These are phyloP conservation scores for Leptographium radiaticola DNA, from an alignment of 2,329 filamentous ascomycete species.

Conservation along the genomic window DNA sequence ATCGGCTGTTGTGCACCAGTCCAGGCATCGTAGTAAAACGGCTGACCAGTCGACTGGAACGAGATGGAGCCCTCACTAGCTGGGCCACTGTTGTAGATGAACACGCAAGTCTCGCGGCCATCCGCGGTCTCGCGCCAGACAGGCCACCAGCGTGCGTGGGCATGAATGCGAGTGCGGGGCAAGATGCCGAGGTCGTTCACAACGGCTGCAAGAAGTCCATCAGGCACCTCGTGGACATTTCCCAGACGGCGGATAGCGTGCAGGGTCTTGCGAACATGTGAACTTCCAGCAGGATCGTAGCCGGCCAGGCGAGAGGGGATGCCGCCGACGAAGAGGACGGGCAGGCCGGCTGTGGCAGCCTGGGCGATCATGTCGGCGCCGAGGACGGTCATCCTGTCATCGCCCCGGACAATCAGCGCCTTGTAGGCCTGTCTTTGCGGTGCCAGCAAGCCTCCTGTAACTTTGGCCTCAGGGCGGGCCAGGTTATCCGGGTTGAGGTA, in stretches of 20 bases:
- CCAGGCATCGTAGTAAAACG: slow-evolving; percentile 24
- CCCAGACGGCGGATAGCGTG: slow-evolving; percentile 12
- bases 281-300: slow-evolving; percentile 8
- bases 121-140: slow-evolving; percentile 20
- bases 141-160: slow-evolving; percentile 21
- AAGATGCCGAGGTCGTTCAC: slow-evolving; percentile 18
- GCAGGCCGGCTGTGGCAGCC: slow-evolving; percentile 25
- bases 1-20: slow-evolving; percentile 22
- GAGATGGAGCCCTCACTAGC: neutral
- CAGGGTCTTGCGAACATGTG: slow-evolving; percentile 11
- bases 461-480: slow-evolving; percentile 21
- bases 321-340: slow-evolving; percentile 26
- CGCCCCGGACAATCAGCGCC: slow-evolving; percentile 23
- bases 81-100: slow-evolving; percentile 21
- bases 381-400: slow-evolving; percentile 20
- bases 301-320: slow-evolving; percentile 14
- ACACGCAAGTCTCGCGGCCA: slow-evolving; percentile 21
- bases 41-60: slow-evolving; percentile 1
- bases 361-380: slow-evolving; percentile 20
- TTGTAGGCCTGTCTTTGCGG: slow-evolving; percentile 26
- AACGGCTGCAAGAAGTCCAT: slow-evolving; percentile 15
- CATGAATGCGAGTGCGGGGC: slow-evolving; percentile 16
- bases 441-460: slow-evolving; percentile 23
- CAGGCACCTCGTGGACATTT: slow-evolving; percentile 22
- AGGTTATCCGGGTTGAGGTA: slow-evolving; percentile 33